Base-by-base conservation (phyloP, 1,284 basidiomycete genomes). In the Pascua sp. region DNA sequence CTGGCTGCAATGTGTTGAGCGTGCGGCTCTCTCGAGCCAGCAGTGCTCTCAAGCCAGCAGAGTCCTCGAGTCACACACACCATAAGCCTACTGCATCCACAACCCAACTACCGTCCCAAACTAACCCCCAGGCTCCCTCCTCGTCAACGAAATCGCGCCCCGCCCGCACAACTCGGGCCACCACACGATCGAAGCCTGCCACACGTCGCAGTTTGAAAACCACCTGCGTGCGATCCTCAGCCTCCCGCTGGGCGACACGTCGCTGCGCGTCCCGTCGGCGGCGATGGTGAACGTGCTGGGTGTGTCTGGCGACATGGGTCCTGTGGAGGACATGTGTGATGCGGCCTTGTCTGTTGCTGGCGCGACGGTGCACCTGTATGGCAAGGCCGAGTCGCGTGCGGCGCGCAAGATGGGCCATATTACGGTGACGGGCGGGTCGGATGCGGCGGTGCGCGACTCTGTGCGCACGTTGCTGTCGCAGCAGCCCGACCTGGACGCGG, bases 341-440 rank as follows among this genome's bases (percentile, higher is more conserved):
- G 76, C 80, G 42, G 84, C 90, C 3, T 78, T 89, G 42, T 70
- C 79, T 5, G 80, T 88, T 9, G 85, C 89, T 0, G 95, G 96
- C 4, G 86, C 91, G 0, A 83, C 84, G 4, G 83, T 90, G 4
- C 95, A 98, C 70, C 82, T 98, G 4, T 98, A 98, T 74, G 96
- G 95, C 45, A 99, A 99, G 78, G 79, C 84, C 8, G 91, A 90
- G 61, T 91, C 86, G 69, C 83, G 94, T 46, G 88, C 86, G 66
- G 95, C 94, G 11, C 81, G 95, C 55, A 99, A 99, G 80, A 97
- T 98, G 92, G 95, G 95, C 0, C 96, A 98, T 75, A 86, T 98
- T 71, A 98, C 94, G 32, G 72, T 98, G 57, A 88, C 93, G 9
- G 95, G 89, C 0, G 78, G 84, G 48, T 88, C 85, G 1, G 93